Evolutionary conservation across 768 basidiomycete genomes (phyloP).

Genomic region (Collybiopsis luxurians): DNA sequence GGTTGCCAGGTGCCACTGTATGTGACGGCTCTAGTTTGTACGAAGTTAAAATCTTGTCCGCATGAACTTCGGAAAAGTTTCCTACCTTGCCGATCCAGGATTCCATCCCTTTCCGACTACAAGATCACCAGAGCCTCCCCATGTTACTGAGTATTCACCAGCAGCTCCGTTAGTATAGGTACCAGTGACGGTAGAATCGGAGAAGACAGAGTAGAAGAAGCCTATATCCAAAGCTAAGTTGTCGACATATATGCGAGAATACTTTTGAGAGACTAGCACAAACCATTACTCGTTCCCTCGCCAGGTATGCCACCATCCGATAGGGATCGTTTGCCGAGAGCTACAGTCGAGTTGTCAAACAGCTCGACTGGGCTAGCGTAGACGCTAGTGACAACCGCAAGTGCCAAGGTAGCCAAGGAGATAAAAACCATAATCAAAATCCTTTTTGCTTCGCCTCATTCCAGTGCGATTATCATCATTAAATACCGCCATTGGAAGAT

Average conservation of each 20-base stretch:
- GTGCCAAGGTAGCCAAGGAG: constrained; percentile 13
- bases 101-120: constrained; percentile 30
- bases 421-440: background rate
- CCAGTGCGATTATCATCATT: background rate
- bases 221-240: constrained; percentile 30
- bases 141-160: constrained; percentile 30
- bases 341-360: constrained; percentile 15
- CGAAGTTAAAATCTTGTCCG: background rate
- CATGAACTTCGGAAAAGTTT: background rate
- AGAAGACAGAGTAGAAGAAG: constrained; percentile 38
- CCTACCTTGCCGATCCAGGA: background rate
- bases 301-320: background rate
- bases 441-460: background rate
- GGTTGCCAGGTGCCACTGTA: constrained; percentile 35
- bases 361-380: constrained; percentile 14
- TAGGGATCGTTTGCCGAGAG: background rate
- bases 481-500: background rate
- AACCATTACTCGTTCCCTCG: constrained; percentile 14
- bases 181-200: constrained; percentile 25
- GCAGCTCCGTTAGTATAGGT: constrained; percentile 28
- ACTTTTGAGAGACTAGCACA: constrained; percentile 31
- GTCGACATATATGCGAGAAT: constrained; percentile 20
- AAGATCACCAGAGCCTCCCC: constrained; percentile 31
- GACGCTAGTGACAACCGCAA: constrained; percentile 16
- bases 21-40: constrained; percentile 27